These are phyloP conservation scores for Fusarium sp. DNA, from an alignment of 2,329 filamentous ascomycete species.

Conservation along the genomic window DNA sequence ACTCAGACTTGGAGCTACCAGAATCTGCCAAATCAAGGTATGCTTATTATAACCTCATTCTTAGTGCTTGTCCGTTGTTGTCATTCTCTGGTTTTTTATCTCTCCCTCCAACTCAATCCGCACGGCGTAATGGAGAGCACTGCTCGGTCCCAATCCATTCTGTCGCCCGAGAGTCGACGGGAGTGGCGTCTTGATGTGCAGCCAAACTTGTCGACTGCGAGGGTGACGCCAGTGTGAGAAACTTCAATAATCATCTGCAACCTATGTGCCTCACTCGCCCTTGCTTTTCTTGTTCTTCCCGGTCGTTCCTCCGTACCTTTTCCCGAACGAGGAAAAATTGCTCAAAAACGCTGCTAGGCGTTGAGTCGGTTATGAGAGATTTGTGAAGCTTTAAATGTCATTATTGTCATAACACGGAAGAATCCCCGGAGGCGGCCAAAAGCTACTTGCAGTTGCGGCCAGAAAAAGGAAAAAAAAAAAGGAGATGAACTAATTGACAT, in stretches of 20 bases:
- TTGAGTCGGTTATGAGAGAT: slow-evolving; percentile 1
- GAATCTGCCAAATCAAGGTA: slow-evolving; percentile 16
- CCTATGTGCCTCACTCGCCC: slow-evolving; percentile 13
- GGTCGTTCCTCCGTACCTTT: background rate
- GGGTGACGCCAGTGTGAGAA: slow-evolving; percentile 32
- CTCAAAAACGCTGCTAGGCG: slow-evolving; percentile 9
- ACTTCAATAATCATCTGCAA: slow-evolving; percentile 9
- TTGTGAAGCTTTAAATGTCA: slow-evolving; percentile 4
- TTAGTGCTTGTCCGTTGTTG: background rate
- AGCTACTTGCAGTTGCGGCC: slow-evolving; percentile 27
- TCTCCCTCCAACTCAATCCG: slow-evolving; percentile 11
- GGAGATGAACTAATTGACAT: slow-evolving; percentile 38
- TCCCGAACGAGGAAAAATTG: background rate
- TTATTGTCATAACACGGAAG: slow-evolving; percentile 14
- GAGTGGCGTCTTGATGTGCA: slow-evolving; percentile 35
- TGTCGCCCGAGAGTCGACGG: slow-evolving; percentile 16
- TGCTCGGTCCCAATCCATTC: slow-evolving; percentile 13
- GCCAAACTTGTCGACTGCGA: slow-evolving; percentile 17
- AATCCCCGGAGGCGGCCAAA: slow-evolving; percentile 25
- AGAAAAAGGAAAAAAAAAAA: slow-evolving; percentile 40
- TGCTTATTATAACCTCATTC: background rate
- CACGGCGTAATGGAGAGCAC: background rate
- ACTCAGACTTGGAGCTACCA: slow-evolving; percentile 19
- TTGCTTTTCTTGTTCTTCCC: background rate
- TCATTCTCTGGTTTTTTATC: background rate